Evolutionary conservation across 306 rosid genomes (phyloP), one percentile per base, ranked within the genome.

Genomic region (Prinsepia uniflora): DNA sequence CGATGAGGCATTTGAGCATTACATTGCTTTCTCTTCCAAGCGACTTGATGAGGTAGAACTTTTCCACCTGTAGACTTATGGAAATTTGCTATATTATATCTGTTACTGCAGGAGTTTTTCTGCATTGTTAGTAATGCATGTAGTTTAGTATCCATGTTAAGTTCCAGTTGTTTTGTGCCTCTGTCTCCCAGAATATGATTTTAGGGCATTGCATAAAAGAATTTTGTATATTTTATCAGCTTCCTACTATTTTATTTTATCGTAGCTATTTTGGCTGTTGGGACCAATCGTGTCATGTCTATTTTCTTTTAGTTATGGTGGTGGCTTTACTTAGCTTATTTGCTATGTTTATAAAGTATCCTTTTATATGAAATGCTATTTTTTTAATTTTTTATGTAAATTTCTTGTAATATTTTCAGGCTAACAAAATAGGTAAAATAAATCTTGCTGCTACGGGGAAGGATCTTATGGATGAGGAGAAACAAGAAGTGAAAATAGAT

Each of bases 401-500:
- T 43, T 45, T 75, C 72, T 56, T 8, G 10, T 43, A 36, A 63
- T 46, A 58, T 79, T 62, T 68, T 52, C 95, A 94, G 98, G 98
- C 96, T 56, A 94, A 79, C 71, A 94, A 89, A 81, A 94, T 90
- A 70, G 98, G 98, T 54, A 89, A 84, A 84, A 94, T 94, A 86
- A 94, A 94, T 71, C 98, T 94, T 76, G 97, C 98, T 67, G 96
- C 97, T 42, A 94, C 90, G 10, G 98, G 98, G 63, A 94, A 94
- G 79, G 98, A 94, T 82, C 81, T 94, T 43, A 94, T 94, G 98
- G 98, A 94, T 77, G 98, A 94, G 19, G 98, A 90, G 83, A 94
- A 94, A 81, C 96, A 66, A 67, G 98, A 97, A 74, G 92, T 90
- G 74, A 86, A 84, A 10, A 81, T 90, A 80, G 96, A 94, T 81